These are phyloP conservation scores for Eragrostis nindensis DNA, from an alignment of 176 grass and related monocot species.

Conservation along the genomic window DNA sequence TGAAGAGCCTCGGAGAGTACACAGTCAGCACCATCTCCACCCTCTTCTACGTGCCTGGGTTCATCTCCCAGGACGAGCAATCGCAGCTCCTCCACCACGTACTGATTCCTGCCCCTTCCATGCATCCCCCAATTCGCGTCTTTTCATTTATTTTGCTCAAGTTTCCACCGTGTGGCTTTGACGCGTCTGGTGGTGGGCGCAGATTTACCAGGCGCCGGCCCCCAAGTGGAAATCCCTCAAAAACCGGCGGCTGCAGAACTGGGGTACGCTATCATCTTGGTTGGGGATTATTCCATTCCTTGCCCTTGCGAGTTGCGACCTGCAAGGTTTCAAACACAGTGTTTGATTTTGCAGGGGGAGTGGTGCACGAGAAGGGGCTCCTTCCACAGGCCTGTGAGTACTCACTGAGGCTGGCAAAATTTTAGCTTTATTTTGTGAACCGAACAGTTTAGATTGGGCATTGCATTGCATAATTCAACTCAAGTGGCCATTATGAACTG, in stretches of 20 bases:
- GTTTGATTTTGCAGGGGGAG: conserved; percentile 55
- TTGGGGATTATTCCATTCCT: not conserved
- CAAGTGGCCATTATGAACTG: not conserved
- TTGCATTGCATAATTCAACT: conserved; percentile 9
- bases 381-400: conserved; percentile 86
- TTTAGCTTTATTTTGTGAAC: conserved; percentile 17
- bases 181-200: not conserved
- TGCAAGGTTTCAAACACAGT: not conserved
- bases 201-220: conserved; percentile 78
- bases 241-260: conserved; percentile 91
- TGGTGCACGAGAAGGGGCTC: conserved; percentile 92
- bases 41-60: conserved; percentile 70
- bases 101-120: not conserved
- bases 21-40: conserved; percentile 55
- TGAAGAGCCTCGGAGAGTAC: conserved; percentile 39
- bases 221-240: conserved; percentile 88
- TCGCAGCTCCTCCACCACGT: conserved; percentile 77
- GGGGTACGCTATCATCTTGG: conserved; percentile 49
- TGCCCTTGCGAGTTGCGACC: not conserved
- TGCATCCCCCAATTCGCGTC: not conserved
- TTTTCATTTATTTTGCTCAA: not conserved
- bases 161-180: not conserved
- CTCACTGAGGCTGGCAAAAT: not conserved
- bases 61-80: conserved; percentile 76
- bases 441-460: not conserved